Percentiles rank a stretch among this genome's conserved stretches.
phyloP scores from a whole-genome alignment of 163 green algal genomes.

The Coccomyxa subellipsoidea region DNA sequence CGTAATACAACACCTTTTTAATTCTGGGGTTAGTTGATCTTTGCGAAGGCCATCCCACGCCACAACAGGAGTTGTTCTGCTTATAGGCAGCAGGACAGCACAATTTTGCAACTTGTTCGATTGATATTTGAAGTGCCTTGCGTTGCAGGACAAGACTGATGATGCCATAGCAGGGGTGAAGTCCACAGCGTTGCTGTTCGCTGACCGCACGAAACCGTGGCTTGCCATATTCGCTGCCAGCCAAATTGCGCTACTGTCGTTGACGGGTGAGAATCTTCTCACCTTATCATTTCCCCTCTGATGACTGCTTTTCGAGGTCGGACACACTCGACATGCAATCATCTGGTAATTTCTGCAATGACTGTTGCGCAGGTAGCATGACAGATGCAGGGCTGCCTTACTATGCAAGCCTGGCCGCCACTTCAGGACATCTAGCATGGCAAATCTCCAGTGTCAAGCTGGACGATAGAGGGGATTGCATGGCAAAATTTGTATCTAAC shows the following conservation, averaged over 20 bases:
- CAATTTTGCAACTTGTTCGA: no score
- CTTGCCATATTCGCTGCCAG: conserved; percentile 51
- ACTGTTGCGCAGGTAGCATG: conserved; percentile 21
- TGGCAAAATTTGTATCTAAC: conserved; percentile 86
- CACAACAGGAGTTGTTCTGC: no score
- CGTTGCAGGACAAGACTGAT: conserved; percentile 73
- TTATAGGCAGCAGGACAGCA: no score
- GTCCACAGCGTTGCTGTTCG: conserved; percentile 92
- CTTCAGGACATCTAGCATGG: conserved; percentile 71
- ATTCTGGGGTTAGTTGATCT: no score
- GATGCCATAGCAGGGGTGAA: conserved; percentile 79
- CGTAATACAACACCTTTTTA: no score
- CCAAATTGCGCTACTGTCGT: conserved; percentile 24
- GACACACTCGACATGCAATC: no score
- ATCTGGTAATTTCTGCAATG: not conserved
- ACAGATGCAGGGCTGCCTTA: conserved; percentile 41
- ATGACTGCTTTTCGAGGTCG: no score
- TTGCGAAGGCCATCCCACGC: no score
- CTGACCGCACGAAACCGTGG: conserved; percentile 56
- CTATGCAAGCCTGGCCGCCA: conserved; percentile 58
- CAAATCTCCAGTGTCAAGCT: conserved; percentile 81
- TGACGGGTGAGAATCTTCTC: conserved; percentile 19
- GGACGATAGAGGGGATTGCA: conserved; percentile 72
- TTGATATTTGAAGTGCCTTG: no score
- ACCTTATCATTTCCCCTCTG: not conserved